phyloP scores from a whole-genome alignment of 2,329 filamentous ascomycete species.

The Teratosphaeria nubilosa region DNA sequence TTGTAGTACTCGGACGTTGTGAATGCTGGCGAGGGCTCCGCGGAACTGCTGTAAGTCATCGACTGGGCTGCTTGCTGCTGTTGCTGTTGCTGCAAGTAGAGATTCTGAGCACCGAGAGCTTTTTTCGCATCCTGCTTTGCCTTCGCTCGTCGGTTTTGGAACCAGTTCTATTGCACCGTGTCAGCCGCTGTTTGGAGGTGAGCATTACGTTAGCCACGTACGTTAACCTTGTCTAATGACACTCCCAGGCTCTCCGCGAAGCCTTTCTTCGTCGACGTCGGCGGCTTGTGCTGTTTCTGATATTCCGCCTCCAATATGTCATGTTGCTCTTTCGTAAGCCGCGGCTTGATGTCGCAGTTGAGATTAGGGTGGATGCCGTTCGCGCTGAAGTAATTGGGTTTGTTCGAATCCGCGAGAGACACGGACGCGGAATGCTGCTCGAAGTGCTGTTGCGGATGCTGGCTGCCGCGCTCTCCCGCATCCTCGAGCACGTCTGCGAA shows the following conservation, averaged over 20 bases:
- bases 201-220: conserved; percentile 23
- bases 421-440: conserved; percentile 1
- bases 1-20: conserved; percentile 20
- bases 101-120: conserved; percentile 22
- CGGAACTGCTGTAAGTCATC: conserved; percentile 17
- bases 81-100: conserved; percentile 8
- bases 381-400: conserved; percentile 9
- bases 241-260: conserved; percentile 39
- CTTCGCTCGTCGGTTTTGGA: conserved; percentile 44
- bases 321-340: conserved; percentile 44
- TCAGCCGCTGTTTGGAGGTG: conserved; percentile 20
- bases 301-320: conserved; percentile 43
- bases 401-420: conserved; percentile 7
- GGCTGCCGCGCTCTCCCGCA: conserved; percentile 1
- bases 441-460: not conserved
- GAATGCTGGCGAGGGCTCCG: conserved; percentile 23
- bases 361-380: conserved; percentile 15
- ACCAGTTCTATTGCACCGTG: conserved; percentile 37
- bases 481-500: conserved; percentile 1
- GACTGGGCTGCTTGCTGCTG: conserved; percentile 6
- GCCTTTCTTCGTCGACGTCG: conserved; percentile 40
- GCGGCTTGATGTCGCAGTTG: conserved; percentile 38
- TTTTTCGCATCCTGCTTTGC: conserved; percentile 45
- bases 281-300: conserved; percentile 39
- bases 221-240: conserved; percentile 44